Conservation (phyloP, 2,329 filamentous ascomycete genomes). For the Talaromyces sp. region DNA sequence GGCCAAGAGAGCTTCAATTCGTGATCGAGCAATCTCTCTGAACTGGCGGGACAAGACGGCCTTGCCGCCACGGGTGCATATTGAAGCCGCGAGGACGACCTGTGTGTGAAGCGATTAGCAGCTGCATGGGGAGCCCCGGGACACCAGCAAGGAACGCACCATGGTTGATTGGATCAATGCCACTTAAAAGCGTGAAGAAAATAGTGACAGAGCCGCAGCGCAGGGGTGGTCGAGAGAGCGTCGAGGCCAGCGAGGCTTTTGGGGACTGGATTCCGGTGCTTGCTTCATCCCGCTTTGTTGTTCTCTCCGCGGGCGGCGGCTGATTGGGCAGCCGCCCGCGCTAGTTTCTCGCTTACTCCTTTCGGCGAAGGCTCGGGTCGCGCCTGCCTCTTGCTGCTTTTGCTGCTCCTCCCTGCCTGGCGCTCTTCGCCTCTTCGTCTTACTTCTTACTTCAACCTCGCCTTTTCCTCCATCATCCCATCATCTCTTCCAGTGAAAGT, state of each 20-base stretch:
- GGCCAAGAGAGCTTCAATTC: slow-evolving; percentile 92
- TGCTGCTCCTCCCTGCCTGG: neutral
- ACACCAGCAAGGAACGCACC: slow-evolving; percentile 8
- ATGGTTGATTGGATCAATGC: slow-evolving; percentile 9
- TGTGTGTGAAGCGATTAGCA: slow-evolving; percentile 33
- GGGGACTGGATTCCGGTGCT: neutral
- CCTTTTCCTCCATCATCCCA: neutral
- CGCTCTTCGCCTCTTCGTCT: neutral
- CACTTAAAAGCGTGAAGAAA: neutral
- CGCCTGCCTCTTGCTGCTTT: neutral
- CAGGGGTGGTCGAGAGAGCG: neutral
- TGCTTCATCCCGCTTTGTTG: slow-evolving; percentile 26
- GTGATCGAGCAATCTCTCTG: slow-evolving; percentile 92
- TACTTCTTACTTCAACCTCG: neutral
- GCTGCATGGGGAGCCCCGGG: neutral
- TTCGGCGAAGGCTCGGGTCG: neutral
- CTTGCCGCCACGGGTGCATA: slow-evolving; percentile 97
- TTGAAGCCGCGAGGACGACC: slow-evolving; percentile 98
- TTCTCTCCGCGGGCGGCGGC: slow-evolving; percentile 25
- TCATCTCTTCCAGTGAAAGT: neutral
- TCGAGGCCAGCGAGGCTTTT: neutral
- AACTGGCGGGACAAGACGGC: slow-evolving; percentile 97
- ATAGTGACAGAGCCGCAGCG: neutral
- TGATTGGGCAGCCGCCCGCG: slow-evolving; percentile 29
- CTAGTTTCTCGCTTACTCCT: slow-evolving; percentile 26